Conservation (phyloP, 2,329 filamentous ascomycete species). For the Nannizziopsis arthrosporioides region DNA sequence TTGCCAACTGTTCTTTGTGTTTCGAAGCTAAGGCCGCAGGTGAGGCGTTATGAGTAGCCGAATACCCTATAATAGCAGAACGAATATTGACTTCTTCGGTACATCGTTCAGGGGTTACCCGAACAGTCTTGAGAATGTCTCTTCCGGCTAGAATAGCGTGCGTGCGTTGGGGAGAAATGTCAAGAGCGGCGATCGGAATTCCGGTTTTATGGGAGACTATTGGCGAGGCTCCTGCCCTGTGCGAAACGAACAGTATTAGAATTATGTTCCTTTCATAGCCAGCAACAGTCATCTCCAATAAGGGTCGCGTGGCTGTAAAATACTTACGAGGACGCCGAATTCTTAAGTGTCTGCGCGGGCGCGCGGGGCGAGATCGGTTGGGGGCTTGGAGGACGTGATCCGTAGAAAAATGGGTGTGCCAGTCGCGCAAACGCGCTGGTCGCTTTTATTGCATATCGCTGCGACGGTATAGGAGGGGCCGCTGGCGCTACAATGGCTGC, state of each 20-base stretch:
- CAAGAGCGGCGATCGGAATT: conserved; percentile 50
- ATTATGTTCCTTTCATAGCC: not conserved
- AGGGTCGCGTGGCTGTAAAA: not conserved
- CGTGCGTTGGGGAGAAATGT: conserved; percentile 51
- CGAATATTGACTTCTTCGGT: conserved; percentile 54
- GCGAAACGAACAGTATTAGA: conserved; percentile 2
- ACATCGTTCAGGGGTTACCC: conserved; percentile 45
- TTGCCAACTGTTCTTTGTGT: conserved; percentile 48
- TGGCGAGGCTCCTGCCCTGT: conserved; percentile 39
- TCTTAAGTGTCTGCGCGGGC: conserved; percentile 24
- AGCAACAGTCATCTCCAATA: not conserved
- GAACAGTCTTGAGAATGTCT: conserved; percentile 55
- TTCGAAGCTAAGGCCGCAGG: conserved; percentile 36
- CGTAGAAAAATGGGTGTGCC: conserved; percentile 44
- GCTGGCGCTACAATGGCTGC: conserved; percentile 19
- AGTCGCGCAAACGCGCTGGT: conserved; percentile 41
- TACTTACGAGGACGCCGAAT: conserved; percentile 32
- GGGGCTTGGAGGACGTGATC: conserved; percentile 43
- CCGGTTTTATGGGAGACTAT: conserved; percentile 53
- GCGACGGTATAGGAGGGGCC: conserved; percentile 27
- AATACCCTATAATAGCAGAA: conserved; percentile 47
- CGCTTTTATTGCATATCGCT: conserved; percentile 35
- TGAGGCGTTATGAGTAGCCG: conserved; percentile 39
- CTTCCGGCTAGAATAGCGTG: conserved; percentile 54
- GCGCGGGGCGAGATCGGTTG: conserved; percentile 31